Conservation (phyloP, 164 flowering plant genomes). For the Magnolia officinalis region DNA sequence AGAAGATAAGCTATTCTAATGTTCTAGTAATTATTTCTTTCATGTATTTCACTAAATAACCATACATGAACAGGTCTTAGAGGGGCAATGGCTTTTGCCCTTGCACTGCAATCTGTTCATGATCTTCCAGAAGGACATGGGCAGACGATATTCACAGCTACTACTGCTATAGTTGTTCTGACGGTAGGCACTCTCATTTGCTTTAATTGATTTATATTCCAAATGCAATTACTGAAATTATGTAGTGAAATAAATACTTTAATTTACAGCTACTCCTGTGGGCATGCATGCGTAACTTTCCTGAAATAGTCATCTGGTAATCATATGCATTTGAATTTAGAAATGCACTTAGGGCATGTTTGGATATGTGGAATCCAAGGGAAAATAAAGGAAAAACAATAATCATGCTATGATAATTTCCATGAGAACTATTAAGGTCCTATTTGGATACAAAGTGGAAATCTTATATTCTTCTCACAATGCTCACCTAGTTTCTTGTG, state of each 20-base stretch:
- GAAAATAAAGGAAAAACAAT: too few relatives aligned
- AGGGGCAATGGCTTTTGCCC: constrained; percentile 99
- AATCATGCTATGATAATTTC: too few relatives aligned
- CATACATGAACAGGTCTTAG: constrained; percentile 65
- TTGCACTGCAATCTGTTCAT: constrained; percentile 95
- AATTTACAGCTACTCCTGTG: too few relatives aligned
- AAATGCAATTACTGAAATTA: too few relatives aligned
- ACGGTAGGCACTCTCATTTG: constrained; percentile 45
- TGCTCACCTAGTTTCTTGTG: too few relatives aligned
- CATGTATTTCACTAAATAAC: neutral
- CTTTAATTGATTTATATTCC: too few relatives aligned
- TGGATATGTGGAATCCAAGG: too few relatives aligned
- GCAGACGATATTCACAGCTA: constrained; percentile 94
- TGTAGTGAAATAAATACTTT: neutral
- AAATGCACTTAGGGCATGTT: too few relatives aligned
- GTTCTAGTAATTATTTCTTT: neutral
- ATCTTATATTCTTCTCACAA: too few relatives aligned
- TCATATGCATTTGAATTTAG: neutral
- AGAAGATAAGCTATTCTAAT: constrained; percentile 24
- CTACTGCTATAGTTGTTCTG: constrained; percentile 94
- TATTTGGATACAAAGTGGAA: too few relatives aligned
- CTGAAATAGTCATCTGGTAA: neutral
- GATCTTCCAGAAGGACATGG: constrained; percentile 99
- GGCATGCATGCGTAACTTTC: neutral
- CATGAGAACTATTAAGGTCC: too few relatives aligned